Percentiles rank a stretch among this genome's conserved stretches.
Conservation (phyloP, 1,284 basidiomycete species). For the Takashimella tepidaria region DNA sequence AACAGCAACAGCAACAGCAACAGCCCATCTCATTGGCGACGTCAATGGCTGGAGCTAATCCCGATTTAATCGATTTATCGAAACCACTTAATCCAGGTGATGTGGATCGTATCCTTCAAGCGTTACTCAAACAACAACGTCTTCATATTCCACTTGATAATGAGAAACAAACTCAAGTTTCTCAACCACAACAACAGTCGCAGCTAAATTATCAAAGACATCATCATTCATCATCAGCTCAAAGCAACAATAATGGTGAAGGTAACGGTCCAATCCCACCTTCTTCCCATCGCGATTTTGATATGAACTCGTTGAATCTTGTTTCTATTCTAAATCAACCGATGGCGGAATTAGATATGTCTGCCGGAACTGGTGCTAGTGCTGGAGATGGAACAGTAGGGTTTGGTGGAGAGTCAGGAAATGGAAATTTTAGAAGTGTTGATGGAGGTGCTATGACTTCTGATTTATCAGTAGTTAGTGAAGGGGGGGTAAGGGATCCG, state of each 20-base stretch:
- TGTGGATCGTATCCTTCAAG: conserved; percentile 37
- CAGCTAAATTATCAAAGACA: neutral
- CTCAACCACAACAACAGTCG: neutral
- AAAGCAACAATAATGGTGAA: too few relatives aligned
- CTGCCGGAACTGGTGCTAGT: neutral
- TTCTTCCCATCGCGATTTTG: neutral
- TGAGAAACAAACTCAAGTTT: neutral
- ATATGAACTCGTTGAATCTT: neutral
- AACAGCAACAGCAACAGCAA: neutral
- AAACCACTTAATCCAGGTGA: conserved; percentile 41
- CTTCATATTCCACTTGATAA: neutral
- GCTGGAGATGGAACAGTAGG: too few relatives aligned
- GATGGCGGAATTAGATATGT: neutral
- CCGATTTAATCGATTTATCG: conserved; percentile 41
- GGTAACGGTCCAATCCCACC: neutral
- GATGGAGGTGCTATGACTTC: too few relatives aligned
- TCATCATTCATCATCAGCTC: neutral
- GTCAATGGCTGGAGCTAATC: conserved; percentile 3
- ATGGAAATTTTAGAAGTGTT: too few relatives aligned
- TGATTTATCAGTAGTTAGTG: too few relatives aligned
- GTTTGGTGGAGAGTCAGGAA: neutral
- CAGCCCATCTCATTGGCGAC: neutral
- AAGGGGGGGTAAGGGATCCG: conserved; percentile 1
- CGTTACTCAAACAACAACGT: conserved; percentile 30
- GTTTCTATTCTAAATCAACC: neutral